Evolutionary conservation across 495 filamentous ascomycete species (phyloP).

Genomic region (Daldinia childiae): DNA sequence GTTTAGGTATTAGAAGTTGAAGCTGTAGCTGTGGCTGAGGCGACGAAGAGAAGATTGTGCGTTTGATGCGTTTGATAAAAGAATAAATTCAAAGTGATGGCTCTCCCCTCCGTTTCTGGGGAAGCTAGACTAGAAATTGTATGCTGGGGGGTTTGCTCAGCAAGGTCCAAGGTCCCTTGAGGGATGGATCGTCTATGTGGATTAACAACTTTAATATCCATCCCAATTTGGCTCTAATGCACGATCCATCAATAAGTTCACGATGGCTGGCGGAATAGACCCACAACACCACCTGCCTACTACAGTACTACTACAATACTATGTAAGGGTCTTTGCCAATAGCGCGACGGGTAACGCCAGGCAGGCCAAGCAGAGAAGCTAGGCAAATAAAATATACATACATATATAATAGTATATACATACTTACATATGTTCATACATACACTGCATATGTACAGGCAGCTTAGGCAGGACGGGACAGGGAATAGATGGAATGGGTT

Average conservation of each 20-base stretch:
- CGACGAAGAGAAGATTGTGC: conserved; percentile 26
- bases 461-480: background rate
- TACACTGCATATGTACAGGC: background rate
- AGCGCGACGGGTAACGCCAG: conserved; percentile 20
- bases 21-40: conserved; percentile 23
- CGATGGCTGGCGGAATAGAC: conserved; percentile 40
- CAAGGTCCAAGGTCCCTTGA: conserved; percentile 28
- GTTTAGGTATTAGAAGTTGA: conserved; percentile 9
- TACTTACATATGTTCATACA: background rate
- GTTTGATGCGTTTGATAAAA: conserved; percentile 19
- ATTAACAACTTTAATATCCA: conserved; percentile 41
- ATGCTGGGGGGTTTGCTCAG: conserved; percentile 13
- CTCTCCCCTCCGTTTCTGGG: conserved; percentile 29
- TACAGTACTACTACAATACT: conserved; percentile 27
- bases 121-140: conserved; percentile 39
- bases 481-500: conserved; percentile 21
- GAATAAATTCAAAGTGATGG: conserved; percentile 24
- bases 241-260: conserved; percentile 45
- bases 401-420: no score
- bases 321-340: conserved; percentile 45
- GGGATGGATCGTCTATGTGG: conserved; percentile 42
- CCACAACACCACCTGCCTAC: conserved; percentile 45
- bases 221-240: conserved; percentile 43
- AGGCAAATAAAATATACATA: background rate
- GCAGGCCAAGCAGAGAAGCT: background rate